Evolutionary conservation across 2,329 filamentous ascomycete species (phyloP), one percentile per base, ranked within the genome.

Genomic region (Stagonosporopsis chrysanthemi): DNA sequence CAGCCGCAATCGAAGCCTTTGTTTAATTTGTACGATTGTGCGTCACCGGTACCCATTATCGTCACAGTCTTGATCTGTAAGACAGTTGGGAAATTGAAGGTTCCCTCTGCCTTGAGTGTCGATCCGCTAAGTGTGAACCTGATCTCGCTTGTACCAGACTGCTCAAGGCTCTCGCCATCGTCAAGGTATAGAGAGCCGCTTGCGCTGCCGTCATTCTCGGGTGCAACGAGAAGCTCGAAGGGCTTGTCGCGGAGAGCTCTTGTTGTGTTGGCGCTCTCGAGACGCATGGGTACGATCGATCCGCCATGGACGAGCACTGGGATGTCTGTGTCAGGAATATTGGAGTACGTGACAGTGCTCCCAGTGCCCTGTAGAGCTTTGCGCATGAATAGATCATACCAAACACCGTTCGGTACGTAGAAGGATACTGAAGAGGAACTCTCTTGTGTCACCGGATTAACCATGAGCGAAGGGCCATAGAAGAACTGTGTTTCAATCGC

Each of bases 111-210:
- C 1, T 66, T 77, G 31, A 90, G 78, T 46, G 74, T 76, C 19
- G 83, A 82, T 3, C 82, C 74, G 51, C 81, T 77, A 69, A 86
- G 92, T 14, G 72, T 69, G 67, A 92, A 90, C 19, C 77, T 75
- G 58, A 92, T 82, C 49, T 84, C 77, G 11, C 83, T 86, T 17
- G 81, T 85, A 0, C 70, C 77, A 15, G 75, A 63, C 72, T 90
- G 90, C 60, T 84, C 77, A 49, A 92, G 62, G 33, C 84, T 88
- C 46, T 87, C 86, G 3, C 91, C 91, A 61, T 96, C 91, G 66
- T 95, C 91, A 6, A 94, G 77, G 71, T 93, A 94, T 53, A 95
- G 79, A 53, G 81, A 80, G 0, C 91, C 91, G 1, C 72, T 72
- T 0, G 91, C 91, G 14, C 79, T 84, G 1, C 87, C 89, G 52